These are phyloP conservation scores for Conoideocrella luteorostrata DNA, from an alignment of 2,329 filamentous ascomycete genomes.

Conservation along the genomic window DNA sequence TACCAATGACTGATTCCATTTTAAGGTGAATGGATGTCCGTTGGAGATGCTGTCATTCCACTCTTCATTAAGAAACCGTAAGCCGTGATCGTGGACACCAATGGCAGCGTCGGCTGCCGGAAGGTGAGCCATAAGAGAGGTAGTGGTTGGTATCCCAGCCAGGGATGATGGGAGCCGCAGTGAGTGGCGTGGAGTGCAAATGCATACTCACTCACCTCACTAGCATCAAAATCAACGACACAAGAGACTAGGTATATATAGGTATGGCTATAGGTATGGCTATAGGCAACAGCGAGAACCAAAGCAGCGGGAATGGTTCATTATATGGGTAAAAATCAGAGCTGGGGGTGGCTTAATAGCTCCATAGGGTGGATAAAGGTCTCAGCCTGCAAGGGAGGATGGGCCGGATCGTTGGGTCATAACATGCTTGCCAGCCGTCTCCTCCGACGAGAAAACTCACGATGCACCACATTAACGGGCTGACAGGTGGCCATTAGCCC, in stretches of 20 bases:
- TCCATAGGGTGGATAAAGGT: constrained; percentile 12
- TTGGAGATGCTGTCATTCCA: constrained; percentile 30
- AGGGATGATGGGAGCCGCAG: constrained; percentile 3
- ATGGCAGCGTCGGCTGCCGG: constrained; percentile 10
- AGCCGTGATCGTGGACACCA: constrained; percentile 18
- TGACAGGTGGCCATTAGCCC: constrained; percentile 8
- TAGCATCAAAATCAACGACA: neutral
- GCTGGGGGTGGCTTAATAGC: constrained; percentile 2
- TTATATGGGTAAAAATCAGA: constrained; percentile 13
- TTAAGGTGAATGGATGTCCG: constrained; percentile 20
- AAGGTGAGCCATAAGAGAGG: constrained; percentile 15
- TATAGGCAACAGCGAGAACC: constrained; percentile 6
- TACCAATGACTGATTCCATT: constrained; percentile 24
- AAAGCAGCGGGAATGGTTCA: constrained; percentile 12
- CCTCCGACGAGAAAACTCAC: constrained; percentile 1
- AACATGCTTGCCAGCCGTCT: constrained; percentile 10
- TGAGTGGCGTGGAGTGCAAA: constrained; percentile 1
- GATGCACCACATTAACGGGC: constrained; percentile 4
- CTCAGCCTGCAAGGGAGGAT: constrained; percentile 22
- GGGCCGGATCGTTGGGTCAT: constrained; percentile 15
- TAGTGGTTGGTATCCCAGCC: constrained; percentile 5
- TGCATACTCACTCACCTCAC: constrained; percentile 5
- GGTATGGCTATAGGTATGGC: no score
- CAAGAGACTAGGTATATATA: neutral
- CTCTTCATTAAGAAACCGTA: constrained; percentile 25